Base-by-base conservation (phyloP, 306 rosid genomes). In the Vigna hirtella region DNA sequence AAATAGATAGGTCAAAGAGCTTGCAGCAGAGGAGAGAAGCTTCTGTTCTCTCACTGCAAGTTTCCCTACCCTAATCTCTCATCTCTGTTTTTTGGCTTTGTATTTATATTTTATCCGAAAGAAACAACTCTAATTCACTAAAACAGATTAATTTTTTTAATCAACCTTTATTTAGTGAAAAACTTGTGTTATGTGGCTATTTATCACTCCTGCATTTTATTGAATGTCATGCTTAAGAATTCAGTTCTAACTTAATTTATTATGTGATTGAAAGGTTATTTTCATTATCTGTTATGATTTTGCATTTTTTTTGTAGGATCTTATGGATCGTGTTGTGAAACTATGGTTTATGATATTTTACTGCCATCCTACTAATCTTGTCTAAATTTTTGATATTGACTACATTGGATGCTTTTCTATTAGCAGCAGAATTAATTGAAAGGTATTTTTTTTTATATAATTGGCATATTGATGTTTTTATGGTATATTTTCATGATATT, bases 401-500 rank as follows among this genome's bases (percentile, higher is more conserved):
- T 14, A 32, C 67, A 77, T 14, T 57, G 72, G 47, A 48, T 36
- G 36, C 28, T 55, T 79, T 53, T 64, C 12, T 34, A 7, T 40
- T 11, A 63, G 72, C 48, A 16, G 11, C 15, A 15, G 32, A 40
- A 65, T 56, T 59, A 42, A 62, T 73, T 73, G 70, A 69, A 38
- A 47, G 32, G 16, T 47, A 18, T 79, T 77, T 70, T 45, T 70
- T 45, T 78, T 70, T 55, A 47, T 32, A 68, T 22, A 22, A 12
- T 56, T 80, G 50, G 26, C n/a, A 30, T 52, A 20, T 66, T 69
- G 16, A 22, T 55, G 58, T 82, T 73, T 70, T 73, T 34, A 28
- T 36, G 70, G 65, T 59, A 10, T 22, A 40, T 79, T 72, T 36
- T 63, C 68, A 65, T 83, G 40, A 51, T 72, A 45, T 84, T 72